A percentile compares a stretch with the other conserved stretches of the same genome.
These are phyloP conservation scores for Xylaria palmicola DNA, from an alignment of 495 filamentous ascomycete species.

Conservation along the genomic window DNA sequence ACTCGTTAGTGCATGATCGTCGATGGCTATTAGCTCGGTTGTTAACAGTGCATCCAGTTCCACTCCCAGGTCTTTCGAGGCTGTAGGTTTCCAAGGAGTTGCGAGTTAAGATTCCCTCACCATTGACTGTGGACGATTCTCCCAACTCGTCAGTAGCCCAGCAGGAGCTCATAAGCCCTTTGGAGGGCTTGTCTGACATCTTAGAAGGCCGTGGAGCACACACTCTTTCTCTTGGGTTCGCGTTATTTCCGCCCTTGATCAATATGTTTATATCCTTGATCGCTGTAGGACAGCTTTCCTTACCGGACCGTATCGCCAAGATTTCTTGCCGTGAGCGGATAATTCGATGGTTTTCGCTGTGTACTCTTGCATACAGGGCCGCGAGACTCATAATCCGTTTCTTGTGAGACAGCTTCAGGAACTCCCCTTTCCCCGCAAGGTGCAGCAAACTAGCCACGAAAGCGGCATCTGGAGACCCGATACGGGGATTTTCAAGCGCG, in stretches of 20 bases:
- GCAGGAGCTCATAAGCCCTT: background rate
- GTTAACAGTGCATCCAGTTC: background rate
- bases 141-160: background rate
- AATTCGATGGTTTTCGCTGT: conserved; percentile 5
- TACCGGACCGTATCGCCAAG: background rate
- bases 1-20: background rate
- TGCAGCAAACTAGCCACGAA: background rate
- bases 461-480: background rate
- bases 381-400: conserved; percentile 15
- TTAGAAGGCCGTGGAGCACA: background rate
- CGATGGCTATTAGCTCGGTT: background rate
- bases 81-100: background rate
- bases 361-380: conserved; percentile 18
- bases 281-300: background rate
- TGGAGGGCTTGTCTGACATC: background rate
- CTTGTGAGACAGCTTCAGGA: conserved; percentile 2
- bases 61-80: background rate
- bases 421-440: conserved; percentile 12
- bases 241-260: background rate
- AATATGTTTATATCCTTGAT: background rate
- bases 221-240: no score
- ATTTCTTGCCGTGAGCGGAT: conserved; percentile 15
- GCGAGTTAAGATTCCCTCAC: background rate
- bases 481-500: background rate
- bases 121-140: background rate